Base-by-base conservation (phyloP, 768 basidiomycete genomes). In the Rhodosporidiobolus odoratus region DNA sequence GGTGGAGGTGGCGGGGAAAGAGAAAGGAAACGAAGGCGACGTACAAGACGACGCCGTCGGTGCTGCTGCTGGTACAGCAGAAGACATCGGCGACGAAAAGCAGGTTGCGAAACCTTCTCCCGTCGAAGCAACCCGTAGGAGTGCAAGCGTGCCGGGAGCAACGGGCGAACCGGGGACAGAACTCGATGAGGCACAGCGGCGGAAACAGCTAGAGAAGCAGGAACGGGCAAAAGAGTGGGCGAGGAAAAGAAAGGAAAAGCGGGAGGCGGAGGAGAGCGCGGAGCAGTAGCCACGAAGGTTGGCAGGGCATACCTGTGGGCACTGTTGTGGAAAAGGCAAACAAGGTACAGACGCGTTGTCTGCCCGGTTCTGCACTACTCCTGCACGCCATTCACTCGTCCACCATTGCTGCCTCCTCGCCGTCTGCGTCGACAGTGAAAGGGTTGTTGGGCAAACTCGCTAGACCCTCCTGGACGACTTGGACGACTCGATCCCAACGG, bases 181-280 rank as follows among this genome's bases (percentile, higher is more conserved):
- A 4, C 40, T 35, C 50, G 50, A 40, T 27, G 62, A 57, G 47
- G 43, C 35, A 32, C 30, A 43, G 30, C 17, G 10, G 56, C 27
- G 21, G 61, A 45, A 45, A 23, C 54, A 62, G 48, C 57, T 32
- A 27, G 40, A 25, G 48, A 63, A 58, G 34, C 47, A 32, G 38
- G 62, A 52, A 10, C 59, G 35, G 48, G 68, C 63, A 5, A n/a
- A 56, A 17, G 62, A 59, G 34, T 69, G 68, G 68, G 68, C 68
- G 47, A n/a, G 48, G 52, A 56, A 54, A n/a, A n/a, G 66, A 6
- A n/a, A 27, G 27, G 59, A 61, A 27, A 37, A 47, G 30, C 41
- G 53, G 35, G 47, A 50, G 34, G 23, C 43, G 43, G 43, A 45
- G 43, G 43, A 45, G 43, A n/a, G n/a, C n/a, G n/a, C n/a, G n/a